Evolutionary conservation across 495 filamentous ascomycete species (phyloP).

Genomic region (Tuber brumale): DNA sequence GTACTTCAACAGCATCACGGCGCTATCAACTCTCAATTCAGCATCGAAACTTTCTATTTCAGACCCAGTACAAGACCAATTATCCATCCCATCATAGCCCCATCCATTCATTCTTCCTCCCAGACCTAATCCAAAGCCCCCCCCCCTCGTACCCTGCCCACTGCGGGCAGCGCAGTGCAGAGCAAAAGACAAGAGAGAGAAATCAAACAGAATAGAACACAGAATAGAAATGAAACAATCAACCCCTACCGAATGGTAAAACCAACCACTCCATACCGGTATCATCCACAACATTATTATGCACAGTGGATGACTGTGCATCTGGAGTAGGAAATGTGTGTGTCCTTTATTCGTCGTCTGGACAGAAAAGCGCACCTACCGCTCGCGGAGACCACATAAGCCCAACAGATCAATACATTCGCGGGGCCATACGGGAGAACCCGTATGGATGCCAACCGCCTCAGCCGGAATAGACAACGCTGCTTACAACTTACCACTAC

Average conservation of each 20-base stretch:
- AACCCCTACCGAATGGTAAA: neutral
- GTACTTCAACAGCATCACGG: neutral
- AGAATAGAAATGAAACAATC: neutral
- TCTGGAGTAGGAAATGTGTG: neutral
- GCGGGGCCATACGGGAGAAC: neutral
- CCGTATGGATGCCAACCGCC: neutral
- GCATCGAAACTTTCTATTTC: neutral
- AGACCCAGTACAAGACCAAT: neutral
- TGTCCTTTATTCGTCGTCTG: neutral
- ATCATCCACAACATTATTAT: neutral
- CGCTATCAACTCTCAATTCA: neutral
- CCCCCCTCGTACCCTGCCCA: neutral
- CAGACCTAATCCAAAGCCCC: neutral
- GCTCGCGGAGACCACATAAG: neutral
- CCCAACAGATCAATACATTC: neutral
- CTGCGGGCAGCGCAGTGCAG: neutral
- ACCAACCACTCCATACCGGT: neutral
- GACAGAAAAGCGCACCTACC: neutral
- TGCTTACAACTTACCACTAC: constrained; percentile 44
- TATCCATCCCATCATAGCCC: neutral
- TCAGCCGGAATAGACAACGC: neutral
- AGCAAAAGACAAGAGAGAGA: neutral
- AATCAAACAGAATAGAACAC: neutral
- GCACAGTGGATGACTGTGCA: neutral
- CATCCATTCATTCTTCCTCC: neutral